Conservation (phyloP, 176 grass and related monocot genomes). For the Oryza australiensis region DNA sequence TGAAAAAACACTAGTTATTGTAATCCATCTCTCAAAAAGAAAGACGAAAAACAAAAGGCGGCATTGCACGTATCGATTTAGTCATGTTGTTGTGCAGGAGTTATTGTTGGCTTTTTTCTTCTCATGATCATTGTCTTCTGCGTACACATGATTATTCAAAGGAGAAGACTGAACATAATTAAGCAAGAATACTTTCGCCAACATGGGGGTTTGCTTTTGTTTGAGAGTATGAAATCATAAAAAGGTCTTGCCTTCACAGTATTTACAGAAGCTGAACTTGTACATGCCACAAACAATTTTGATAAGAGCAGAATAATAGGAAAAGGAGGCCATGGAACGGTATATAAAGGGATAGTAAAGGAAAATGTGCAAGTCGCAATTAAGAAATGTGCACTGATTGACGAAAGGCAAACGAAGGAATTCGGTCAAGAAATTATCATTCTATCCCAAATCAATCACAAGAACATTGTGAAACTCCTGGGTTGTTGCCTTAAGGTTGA, state of each 20-base stretch:
- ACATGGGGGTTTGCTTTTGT: constrained; percentile 30
- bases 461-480: constrained; percentile 31
- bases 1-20: too few relatives aligned
- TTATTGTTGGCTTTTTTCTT: background rate
- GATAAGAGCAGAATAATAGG: constrained; percentile 43
- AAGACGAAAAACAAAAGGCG: too few relatives aligned
- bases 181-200: constrained; percentile 41
- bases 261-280: constrained; percentile 34
- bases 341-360: constrained; percentile 41
- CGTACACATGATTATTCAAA: constrained; percentile 2
- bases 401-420: constrained; percentile 42
- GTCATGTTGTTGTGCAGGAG: constrained; percentile 20
- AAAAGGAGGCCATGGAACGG: constrained; percentile 41
- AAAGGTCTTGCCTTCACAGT: constrained; percentile 39
- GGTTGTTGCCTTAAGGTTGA: constrained; percentile 46
- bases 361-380: background rate
- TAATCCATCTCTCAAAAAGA: too few relatives aligned
- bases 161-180: constrained; percentile 3
- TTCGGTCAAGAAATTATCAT: constrained; percentile 45
- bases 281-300: constrained; percentile 43
- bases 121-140: background rate
- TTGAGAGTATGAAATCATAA: constrained; percentile 39
- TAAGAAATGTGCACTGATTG: constrained; percentile 12
- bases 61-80: too few relatives aligned
- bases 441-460: constrained; percentile 41